These are phyloP conservation scores for Escovopsis sp. DNA, from an alignment of 2,329 filamentous ascomycete species.

Conservation along the genomic window DNA sequence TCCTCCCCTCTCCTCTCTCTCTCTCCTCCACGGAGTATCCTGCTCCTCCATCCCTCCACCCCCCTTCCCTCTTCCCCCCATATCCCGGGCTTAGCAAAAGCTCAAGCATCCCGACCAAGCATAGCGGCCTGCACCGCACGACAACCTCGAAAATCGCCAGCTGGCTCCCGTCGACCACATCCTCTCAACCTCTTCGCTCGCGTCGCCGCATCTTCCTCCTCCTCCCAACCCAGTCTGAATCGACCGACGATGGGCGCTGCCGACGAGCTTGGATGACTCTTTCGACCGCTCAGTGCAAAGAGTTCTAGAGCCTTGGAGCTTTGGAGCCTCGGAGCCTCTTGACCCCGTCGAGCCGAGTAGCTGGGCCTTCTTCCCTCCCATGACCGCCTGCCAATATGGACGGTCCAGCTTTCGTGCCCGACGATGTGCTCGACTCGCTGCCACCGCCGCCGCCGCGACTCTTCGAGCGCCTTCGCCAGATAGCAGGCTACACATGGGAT, in stretches of 20 bases:
- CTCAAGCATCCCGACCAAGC: neutral
- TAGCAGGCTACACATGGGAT: slow-evolving; percentile 65
- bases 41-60: too few relatives aligned
- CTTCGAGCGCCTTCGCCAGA: slow-evolving; percentile 56
- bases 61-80: neutral
- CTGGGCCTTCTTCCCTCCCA: slow-evolving; percentile 3
- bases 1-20: too few relatives aligned
- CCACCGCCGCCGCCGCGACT: slow-evolving; percentile 49
- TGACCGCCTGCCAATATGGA: slow-evolving; percentile 30
- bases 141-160: slow-evolving; percentile 1
- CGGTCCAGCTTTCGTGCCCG: slow-evolving; percentile 30
- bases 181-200: slow-evolving; percentile 1
- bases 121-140: slow-evolving; percentile 2
- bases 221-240: neutral
- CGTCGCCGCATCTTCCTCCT: neutral
- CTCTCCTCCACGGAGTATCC: too few relatives aligned
- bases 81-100: slow-evolving; percentile 3
- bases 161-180: slow-evolving; percentile 2
- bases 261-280: slow-evolving; percentile 11
- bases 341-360: slow-evolving; percentile 3
- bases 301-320: slow-evolving; percentile 7
- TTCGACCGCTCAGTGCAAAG: slow-evolving; percentile 3
- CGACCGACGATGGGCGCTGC: slow-evolving; percentile 19
- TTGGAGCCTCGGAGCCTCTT: slow-evolving; percentile 8
- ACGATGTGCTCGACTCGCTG: slow-evolving; percentile 47